Evolutionary conservation across 148 eudicot species (phyloP).

Genomic region (Linanthus parryae): DNA sequence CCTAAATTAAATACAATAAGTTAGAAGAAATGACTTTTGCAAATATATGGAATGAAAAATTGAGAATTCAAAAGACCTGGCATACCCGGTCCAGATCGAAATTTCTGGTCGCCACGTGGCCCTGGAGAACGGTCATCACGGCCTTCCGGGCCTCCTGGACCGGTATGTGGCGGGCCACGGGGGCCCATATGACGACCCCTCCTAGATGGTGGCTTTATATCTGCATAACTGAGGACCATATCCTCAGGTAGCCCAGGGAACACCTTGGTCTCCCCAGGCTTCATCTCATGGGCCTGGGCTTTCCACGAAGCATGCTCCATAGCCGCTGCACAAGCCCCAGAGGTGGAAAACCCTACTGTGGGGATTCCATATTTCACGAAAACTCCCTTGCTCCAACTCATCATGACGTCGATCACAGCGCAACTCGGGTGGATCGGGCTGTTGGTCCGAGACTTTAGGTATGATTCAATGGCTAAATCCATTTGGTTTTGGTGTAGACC

Average conservation of each 20-base stretch:
- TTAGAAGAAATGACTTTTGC: no score
- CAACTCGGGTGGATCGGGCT: constrained; percentile 27
- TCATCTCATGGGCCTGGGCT: constrained; percentile 21
- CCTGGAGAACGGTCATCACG: constrained; percentile 10
- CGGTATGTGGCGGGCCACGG: constrained; percentile 9
- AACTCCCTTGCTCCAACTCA: constrained; percentile 49
- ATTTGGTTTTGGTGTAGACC: constrained; percentile 20
- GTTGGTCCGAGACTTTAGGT: constrained; percentile 14
- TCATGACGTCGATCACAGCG: constrained; percentile 59
- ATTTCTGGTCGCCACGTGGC: background rate
- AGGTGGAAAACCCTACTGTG: constrained; percentile 41
- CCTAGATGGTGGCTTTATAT: constrained; percentile 14
- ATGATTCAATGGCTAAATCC: constrained; percentile 28
- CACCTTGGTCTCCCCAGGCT: constrained; percentile 38
- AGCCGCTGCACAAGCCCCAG: constrained; percentile 54
- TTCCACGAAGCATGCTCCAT: constrained; percentile 48
- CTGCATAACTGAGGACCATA: constrained; percentile 42
- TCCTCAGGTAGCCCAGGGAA: constrained; percentile 50
- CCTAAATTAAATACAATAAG: no score
- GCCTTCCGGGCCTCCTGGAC: constrained; percentile 4
- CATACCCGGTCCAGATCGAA: no score
- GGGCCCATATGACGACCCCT: constrained; percentile 9
- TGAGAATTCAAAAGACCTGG: no score
- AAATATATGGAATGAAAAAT: no score
- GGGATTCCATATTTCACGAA: constrained; percentile 34